A percentile compares a stretch with the other conserved stretches of the same genome.
phyloP scores from a whole-genome alignment of 2,329 filamentous ascomycete species.

The Cercospora citrullina region DNA sequence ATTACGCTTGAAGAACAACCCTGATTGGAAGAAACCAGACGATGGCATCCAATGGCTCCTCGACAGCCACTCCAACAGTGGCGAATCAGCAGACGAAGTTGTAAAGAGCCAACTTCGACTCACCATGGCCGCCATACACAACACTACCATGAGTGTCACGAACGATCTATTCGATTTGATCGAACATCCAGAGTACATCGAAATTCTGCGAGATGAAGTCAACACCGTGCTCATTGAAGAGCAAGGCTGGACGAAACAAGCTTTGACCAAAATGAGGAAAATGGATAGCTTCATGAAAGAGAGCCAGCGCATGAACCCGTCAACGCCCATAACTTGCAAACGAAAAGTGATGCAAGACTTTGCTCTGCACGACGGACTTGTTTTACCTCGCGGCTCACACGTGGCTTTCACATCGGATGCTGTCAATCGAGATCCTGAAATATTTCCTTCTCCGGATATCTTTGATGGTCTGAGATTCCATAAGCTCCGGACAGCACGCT shows the following conservation, averaged over 20 bases:
- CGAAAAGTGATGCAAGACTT: constrained; percentile 15
- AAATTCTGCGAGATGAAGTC: constrained; percentile 16
- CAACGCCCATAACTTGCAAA: constrained; percentile 17
- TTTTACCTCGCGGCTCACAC: constrained; percentile 13
- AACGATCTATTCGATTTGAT: constrained; percentile 20
- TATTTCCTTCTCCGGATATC: constrained; percentile 9
- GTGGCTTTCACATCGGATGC: constrained; percentile 18
- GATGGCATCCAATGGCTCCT: constrained; percentile 23
- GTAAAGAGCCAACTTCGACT: constrained; percentile 16
- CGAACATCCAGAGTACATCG: constrained; percentile 17
- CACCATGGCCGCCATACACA: constrained; percentile 25
- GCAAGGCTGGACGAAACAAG: constrained; percentile 14
- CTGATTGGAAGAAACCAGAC: constrained; percentile 14
- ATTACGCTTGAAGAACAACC: neutral
- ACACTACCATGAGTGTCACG: constrained; percentile 20
- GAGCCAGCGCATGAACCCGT: constrained; percentile 21
- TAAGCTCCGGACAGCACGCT: neutral
- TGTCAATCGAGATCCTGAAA: constrained; percentile 14
- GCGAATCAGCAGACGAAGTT: constrained; percentile 16
- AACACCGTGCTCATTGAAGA: constrained; percentile 12
- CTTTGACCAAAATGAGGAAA: constrained; percentile 17
- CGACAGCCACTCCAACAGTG: constrained; percentile 14
- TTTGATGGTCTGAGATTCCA: constrained; percentile 20
- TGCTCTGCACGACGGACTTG: constrained; percentile 10
- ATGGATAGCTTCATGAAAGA: constrained; percentile 24